Percentiles rank a stretch among this genome's conserved stretches.
Conservation (phyloP, 768 basidiomycete genomes). For the Leccinum pellstonianum region DNA sequence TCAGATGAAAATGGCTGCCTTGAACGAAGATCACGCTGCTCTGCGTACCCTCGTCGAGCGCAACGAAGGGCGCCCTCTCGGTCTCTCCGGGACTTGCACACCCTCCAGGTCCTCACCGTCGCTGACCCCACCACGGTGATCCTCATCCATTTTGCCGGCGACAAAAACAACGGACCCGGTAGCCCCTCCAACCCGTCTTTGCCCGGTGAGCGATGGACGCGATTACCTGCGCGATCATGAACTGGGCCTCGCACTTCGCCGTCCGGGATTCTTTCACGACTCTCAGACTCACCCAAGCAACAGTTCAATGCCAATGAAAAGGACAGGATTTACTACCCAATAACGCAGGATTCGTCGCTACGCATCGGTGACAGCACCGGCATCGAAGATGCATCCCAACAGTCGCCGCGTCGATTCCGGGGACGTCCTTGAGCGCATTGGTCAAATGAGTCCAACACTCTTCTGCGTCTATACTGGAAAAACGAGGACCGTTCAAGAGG, state of each 20-base stretch:
- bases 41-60: constrained; percentile 27
- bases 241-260: constrained; percentile 60
- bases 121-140: constrained; percentile 28
- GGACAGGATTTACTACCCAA: constrained; percentile 54
- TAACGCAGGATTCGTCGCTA: constrained; percentile 66
- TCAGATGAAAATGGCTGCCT: constrained; percentile 21
- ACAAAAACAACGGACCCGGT: constrained; percentile 37
- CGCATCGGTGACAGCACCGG: constrained; percentile 71
- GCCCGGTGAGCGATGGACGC: constrained; percentile 14
- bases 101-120: constrained; percentile 27
- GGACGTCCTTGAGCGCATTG: too few species aligned
- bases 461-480: too few species aligned
- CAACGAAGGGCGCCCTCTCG: constrained; percentile 34
- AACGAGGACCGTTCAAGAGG: too few species aligned
- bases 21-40: constrained; percentile 24
- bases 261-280: constrained; percentile 44
- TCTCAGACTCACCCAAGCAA: constrained; percentile 24
- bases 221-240: constrained; percentile 42
- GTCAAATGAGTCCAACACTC: too few species aligned
- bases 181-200: constrained; percentile 18
- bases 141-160: constrained; percentile 26
- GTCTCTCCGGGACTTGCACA: constrained; percentile 25
- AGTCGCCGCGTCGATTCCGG: too few species aligned
- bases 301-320: constrained; percentile 17
- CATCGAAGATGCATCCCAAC: constrained; percentile 42